Evolutionary conservation across 2,329 filamentous ascomycete species (phyloP).

Genomic region (Echinosphaeria canescens): DNA sequence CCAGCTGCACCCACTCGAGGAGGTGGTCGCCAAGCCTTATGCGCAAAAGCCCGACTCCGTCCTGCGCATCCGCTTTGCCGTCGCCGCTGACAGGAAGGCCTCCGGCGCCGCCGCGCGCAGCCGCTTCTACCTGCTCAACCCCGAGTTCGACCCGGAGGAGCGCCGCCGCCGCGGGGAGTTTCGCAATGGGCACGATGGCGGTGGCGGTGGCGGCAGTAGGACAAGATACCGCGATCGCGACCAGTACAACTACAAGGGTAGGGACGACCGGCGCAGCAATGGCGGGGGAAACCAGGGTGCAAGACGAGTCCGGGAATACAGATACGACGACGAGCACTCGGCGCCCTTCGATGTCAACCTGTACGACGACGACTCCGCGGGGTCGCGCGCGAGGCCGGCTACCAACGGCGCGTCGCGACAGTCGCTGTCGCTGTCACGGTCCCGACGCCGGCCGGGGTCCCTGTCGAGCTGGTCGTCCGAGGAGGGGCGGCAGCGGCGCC

Average conservation of each 20-base stretch:
- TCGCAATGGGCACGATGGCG: conserved; percentile 15
- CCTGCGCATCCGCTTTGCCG: conserved; percentile 53
- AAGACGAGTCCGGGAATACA: conserved; percentile 33
- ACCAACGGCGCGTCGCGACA: not conserved
- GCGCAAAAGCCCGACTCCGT: conserved; percentile 44
- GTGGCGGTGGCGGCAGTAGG: no score
- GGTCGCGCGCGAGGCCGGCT: conserved; percentile 12
- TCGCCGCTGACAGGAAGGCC: conserved; percentile 59
- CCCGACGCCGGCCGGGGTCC: conserved; percentile 7
- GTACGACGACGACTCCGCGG: conserved; percentile 60
- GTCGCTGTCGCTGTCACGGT: conserved; percentile 4
- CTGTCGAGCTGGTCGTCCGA: conserved; percentile 6
- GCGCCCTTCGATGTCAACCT: conserved; percentile 46
- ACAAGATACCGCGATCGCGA: conserved; percentile 43
- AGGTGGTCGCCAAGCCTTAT: conserved; percentile 47
- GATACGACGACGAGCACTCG: conserved; percentile 35
- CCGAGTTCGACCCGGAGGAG: conserved; percentile 69
- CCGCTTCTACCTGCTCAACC: conserved; percentile 81
- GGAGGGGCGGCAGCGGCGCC: conserved; percentile 9
- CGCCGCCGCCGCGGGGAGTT: conserved; percentile 32
- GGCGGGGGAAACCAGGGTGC: conserved; percentile 7
- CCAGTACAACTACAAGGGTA: conserved; percentile 19
- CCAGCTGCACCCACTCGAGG: conserved; percentile 35
- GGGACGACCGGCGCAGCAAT: conserved; percentile 19
- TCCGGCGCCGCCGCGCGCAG: conserved; percentile 60